A percentile compares a stretch with the other conserved stretches of the same genome.
Conservation (phyloP, 495 filamentous ascomycete genomes). For the Clohesyomyces aquaticus region DNA sequence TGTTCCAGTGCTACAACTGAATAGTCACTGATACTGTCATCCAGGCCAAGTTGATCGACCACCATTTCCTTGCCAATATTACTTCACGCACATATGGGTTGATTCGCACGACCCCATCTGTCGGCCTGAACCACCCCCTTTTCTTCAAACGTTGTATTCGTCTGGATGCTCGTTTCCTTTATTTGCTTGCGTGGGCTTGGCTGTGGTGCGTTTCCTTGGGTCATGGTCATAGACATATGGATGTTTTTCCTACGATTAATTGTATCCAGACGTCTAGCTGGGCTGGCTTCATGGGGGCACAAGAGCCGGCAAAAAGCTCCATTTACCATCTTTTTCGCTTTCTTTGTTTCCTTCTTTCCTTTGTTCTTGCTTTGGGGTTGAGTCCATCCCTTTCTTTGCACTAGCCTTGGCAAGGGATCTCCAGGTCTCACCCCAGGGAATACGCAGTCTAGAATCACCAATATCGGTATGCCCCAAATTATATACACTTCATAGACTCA, state of each 20-base stretch:
- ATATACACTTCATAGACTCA: no score
- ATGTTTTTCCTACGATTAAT: constrained; percentile 10
- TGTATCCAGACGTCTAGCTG: no score
- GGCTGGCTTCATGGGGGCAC: no score
- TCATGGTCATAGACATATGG: constrained; percentile 19
- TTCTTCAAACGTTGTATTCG: constrained; percentile 25
- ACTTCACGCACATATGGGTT: background rate
- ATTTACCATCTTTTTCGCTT: no score
- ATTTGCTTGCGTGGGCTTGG: constrained; percentile 22
- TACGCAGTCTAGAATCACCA: no score
- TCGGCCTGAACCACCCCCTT: constrained; percentile 3
- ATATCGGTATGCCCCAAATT: no score
- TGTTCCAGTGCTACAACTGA: background rate
- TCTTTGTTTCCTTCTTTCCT: no score
- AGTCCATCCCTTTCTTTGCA: no score
- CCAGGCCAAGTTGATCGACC: background rate
- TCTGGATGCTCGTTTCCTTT: constrained; percentile 12
- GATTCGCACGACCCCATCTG: background rate
- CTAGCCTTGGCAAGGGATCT: no score
- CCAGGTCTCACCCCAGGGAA: no score
- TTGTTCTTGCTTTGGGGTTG: no score
- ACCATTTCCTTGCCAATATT: background rate
- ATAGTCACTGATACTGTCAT: background rate
- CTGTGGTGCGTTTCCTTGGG: constrained; percentile 16
- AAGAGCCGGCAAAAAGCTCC: no score